These are phyloP conservation scores for Isoetes taiwanensis DNA, from an alignment of 75 land plant species.

Conservation along the genomic window DNA sequence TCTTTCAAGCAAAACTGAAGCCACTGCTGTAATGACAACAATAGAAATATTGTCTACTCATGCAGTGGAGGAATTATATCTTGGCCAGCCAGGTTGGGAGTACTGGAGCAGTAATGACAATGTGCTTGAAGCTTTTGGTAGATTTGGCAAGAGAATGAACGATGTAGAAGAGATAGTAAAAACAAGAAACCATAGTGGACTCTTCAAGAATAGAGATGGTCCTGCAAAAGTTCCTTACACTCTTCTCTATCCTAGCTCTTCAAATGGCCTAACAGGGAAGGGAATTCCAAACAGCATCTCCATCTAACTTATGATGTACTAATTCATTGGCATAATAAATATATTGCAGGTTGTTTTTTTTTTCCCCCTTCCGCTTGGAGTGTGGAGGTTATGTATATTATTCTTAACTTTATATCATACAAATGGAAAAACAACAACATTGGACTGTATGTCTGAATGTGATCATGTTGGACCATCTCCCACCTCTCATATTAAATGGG, in stretches of 20 bases:
- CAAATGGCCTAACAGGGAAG: slow-evolving; percentile 36
- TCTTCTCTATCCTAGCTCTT: slow-evolving; percentile 45
- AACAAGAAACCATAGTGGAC: slow-evolving; percentile 26
- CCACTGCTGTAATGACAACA: slow-evolving; percentile 10
- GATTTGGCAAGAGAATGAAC: slow-evolving; percentile 27
- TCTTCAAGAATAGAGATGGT: slow-evolving; percentile 38
- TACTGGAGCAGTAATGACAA: slow-evolving; percentile 24
- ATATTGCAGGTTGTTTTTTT: too few species aligned
- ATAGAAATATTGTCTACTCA: slow-evolving; percentile 44
- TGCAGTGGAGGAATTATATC: slow-evolving; percentile 52
- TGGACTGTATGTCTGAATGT: too few species aligned
- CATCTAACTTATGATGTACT: too few species aligned
- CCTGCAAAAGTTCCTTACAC: slow-evolving; percentile 49
- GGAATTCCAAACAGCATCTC: slow-evolving; percentile 62
- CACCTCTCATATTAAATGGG: too few species aligned
- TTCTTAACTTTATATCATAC: too few species aligned
- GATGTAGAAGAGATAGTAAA: slow-evolving; percentile 30
- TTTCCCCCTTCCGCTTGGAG: too few species aligned
- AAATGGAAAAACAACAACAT: too few species aligned
- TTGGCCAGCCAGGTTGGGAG: slow-evolving; percentile 28
- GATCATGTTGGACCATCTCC: too few species aligned
- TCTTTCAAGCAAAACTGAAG: slow-evolving; percentile 34
- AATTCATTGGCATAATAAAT: too few species aligned
- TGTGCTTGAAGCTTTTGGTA: slow-evolving; percentile 24
- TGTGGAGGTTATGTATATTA: too few species aligned